Base-by-base conservation (phyloP, 2,329 filamentous ascomycete species). In the Colletotrichum sp. region DNA sequence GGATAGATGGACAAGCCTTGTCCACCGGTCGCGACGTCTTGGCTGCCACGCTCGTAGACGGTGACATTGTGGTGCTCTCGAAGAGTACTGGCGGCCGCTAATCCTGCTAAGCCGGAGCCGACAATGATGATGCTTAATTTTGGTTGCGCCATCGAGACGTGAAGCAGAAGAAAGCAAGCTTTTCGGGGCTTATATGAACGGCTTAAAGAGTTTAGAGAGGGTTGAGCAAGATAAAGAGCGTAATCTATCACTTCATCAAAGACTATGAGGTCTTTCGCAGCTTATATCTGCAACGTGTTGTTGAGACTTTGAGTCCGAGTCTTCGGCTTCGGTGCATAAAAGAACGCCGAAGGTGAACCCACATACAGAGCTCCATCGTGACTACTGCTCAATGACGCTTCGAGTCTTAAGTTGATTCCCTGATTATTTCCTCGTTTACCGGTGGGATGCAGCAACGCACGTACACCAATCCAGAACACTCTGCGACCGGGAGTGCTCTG, bases 141-240 rank as follows among this genome's bases (percentile, higher is more conserved):
- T 25, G 30, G 1, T n/a, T 61, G 13, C 56, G 28, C 16, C 56
- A 61, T 22, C 1, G 43, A 52, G 43, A 25, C n/a, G 1, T 52
- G 6, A 4, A 13, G 43, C 2, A 5, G 12, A 1, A 22, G n/a
- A 22, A n/a, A 52, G 39, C 3, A 9, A 12, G 9, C 0, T n/a
- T n/a, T 48, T 0, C 5, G 18, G n/a, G 3, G 39, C 9, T 48
- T 3, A 12, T 2, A 6, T n/a, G 39, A 0, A n/a, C 6, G 5
- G n/a, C 1, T 12, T n/a, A 2, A 18, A n/a, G 9, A n/a, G 39
- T n/a, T 4, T 48, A 9, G 39, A 18, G 18, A 48, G 18, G 12
- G 3, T 48, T 2, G 39, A 48, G 18, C 18, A 48, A 12, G 39
- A 48, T 12, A n/a, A 4, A 43, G 5, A 4, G 6, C 10, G 22